Evolutionary conservation across 129 eudicot species (phyloP).

Genomic region (Scalesia atractyloides): DNA sequence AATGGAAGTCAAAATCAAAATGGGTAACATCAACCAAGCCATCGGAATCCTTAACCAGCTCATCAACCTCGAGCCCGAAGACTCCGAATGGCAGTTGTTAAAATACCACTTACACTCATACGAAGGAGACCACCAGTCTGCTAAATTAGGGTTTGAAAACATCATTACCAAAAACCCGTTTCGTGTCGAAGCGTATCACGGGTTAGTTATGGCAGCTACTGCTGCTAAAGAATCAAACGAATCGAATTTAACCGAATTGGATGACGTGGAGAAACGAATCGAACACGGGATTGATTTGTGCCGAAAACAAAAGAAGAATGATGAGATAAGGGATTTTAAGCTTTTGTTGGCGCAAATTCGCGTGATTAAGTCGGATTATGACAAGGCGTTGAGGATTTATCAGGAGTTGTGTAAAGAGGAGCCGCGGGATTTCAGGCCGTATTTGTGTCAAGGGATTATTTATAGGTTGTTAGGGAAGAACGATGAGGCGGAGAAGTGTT

Average conservation of each 20-base stretch:
- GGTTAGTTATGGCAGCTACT: conserved; percentile 72
- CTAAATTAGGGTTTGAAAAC: conserved; percentile 61
- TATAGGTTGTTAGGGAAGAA: conserved; percentile 75
- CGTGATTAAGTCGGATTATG: conserved; percentile 65
- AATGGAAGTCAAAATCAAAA: conserved; percentile 61
- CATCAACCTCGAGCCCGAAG: conserved; percentile 60
- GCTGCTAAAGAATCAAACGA: conserved; percentile 49
- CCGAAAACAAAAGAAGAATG: conserved; percentile 51
- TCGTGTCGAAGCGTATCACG: conserved; percentile 79
- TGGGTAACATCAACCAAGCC: conserved; percentile 55
- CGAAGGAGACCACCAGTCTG: conserved; percentile 48
- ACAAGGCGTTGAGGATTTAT: conserved; percentile 75
- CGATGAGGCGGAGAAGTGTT: conserved; percentile 70
- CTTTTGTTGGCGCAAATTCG: conserved; percentile 76
- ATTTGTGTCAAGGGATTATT: conserved; percentile 88
- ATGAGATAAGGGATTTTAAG: conserved; percentile 71
- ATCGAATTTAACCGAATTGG: conserved; percentile 36
- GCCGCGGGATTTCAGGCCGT: conserved; percentile 90
- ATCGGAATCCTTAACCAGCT: conserved; percentile 46
- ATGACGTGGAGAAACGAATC: conserved; percentile 46
- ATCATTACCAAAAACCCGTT: conserved; percentile 63
- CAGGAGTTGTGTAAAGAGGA: conserved; percentile 73
- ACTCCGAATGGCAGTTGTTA: conserved; percentile 66
- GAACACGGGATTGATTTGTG: conserved; percentile 50
- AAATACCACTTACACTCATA: conserved; percentile 51